Evolutionary conservation across 2,329 filamentous ascomycete species (phyloP), one percentile per base, ranked within the genome.

Genomic region (Botryotinia globosa): DNA sequence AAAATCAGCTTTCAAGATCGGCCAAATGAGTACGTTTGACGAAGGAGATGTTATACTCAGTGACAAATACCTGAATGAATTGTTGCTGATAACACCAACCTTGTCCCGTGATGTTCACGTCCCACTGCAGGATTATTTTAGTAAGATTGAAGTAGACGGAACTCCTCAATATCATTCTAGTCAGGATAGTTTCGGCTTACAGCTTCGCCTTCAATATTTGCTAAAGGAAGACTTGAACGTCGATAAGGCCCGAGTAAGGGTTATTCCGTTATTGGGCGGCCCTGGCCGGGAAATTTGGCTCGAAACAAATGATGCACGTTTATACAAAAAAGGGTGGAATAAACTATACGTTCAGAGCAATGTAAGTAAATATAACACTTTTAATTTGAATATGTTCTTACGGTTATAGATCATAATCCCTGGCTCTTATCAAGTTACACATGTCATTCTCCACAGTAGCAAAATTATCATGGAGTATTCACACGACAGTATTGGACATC

Each of bases 371-470:
- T 12, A 29, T 9, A 8, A 14, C 8, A 63, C 64, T 18, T 16
- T 8, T 18, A 44, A 56, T 32, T 32, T 58, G 44, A 42, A 8
- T 25, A 54, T 61, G 34, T 72, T 29, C 81, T 85, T 76, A 85
- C 73, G 51, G 44, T 4, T 34, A 1, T 56, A 92, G 88, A 84
- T 88, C 25, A 87, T 89, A 48, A 87, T 92, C 5, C 88, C 91
- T 34, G 94, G 94, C 1, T 87, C 87, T 39, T 98, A 94, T 78
- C 87, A 90, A 73, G 87, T 96, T 62, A 92, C 94, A 77, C 89
- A 90, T 75, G 84, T 97, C 54, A 86, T 89, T 22, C 81, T 98
- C 37, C 83, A 85, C 37, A 85, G 88, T 9, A 87, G 85, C 63
- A 92, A 92, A 62, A 83, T 95, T 2, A 81, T 85, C 37, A 86